Evolutionary conservation across 2,329 filamentous ascomycete genomes (phyloP).

Genomic region (Hymenoscyphus scutula): DNA sequence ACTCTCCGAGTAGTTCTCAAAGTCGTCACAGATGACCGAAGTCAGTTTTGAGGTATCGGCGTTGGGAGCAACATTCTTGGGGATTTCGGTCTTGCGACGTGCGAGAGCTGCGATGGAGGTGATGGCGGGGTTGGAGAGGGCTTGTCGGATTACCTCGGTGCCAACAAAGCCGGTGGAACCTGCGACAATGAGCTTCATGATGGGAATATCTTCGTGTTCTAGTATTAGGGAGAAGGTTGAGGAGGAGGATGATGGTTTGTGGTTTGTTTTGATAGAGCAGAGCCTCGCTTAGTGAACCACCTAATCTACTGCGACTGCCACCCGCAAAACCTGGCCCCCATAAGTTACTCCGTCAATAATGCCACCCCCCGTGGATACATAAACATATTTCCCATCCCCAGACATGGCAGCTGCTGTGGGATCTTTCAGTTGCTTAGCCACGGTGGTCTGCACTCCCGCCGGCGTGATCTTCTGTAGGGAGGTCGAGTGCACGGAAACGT

Average conservation of each 20-base stretch:
- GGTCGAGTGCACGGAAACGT: slow-evolving; percentile 1
- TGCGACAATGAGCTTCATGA: slow-evolving; percentile 40
- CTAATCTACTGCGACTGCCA: too few relatives aligned
- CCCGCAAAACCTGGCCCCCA: background rate
- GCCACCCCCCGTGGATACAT: slow-evolving; percentile 3
- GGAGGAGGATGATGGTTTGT: background rate
- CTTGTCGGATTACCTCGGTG: slow-evolving; percentile 39
- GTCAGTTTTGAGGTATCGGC: slow-evolving; percentile 34
- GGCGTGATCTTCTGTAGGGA: background rate
- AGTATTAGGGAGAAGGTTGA: background rate
- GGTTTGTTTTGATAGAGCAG: background rate
- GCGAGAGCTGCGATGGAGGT: slow-evolving; percentile 35
- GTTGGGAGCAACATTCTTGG: slow-evolving; percentile 12
- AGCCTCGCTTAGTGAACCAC: background rate
- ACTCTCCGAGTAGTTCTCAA: slow-evolving; percentile 36
- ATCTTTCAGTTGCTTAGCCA: background rate
- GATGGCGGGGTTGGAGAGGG: slow-evolving; percentile 31
- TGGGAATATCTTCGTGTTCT: background rate
- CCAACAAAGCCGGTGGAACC: slow-evolving; percentile 39
- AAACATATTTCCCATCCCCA: background rate
- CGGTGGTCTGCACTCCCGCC: background rate
- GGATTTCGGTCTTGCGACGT: slow-evolving; percentile 25
- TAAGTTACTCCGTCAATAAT: too few relatives aligned
- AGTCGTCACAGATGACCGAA: slow-evolving; percentile 35
- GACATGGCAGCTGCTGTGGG: slow-evolving; percentile 1